Conservation (phyloP, 345 rosid genomes). For the Bruguiera sexangula region DNA sequence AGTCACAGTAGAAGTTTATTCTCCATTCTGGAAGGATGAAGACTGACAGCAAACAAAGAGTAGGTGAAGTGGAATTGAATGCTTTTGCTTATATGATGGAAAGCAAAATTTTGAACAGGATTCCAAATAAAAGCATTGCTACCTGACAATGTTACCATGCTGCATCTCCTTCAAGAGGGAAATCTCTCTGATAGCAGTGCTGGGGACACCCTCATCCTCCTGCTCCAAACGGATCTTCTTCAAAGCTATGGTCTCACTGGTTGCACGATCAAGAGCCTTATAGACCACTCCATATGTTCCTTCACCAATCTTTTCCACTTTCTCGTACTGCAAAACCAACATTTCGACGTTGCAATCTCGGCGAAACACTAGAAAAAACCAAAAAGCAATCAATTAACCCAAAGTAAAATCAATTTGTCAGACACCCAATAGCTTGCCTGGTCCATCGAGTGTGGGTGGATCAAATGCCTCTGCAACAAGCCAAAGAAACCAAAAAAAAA, state of each 20-base stretch:
- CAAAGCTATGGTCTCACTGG: slow-evolving; percentile 88
- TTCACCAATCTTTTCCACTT: slow-evolving; percentile 98
- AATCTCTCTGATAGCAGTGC: slow-evolving; percentile 95
- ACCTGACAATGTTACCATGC: slow-evolving; percentile 95
- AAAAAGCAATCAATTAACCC: neutral
- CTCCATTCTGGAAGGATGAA: no score
- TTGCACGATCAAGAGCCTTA: slow-evolving; percentile 80
- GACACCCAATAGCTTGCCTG: no score
- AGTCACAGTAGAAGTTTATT: no score
- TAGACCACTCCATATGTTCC: slow-evolving; percentile 98
- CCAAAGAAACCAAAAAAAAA: no score
- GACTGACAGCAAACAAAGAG: no score
- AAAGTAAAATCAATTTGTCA: no score
- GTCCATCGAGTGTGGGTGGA: no score
- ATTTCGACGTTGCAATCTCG: neutral
- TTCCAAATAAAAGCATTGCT: no score
- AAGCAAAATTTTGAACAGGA: neutral
- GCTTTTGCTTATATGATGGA: neutral
- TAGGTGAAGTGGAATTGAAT: no score
- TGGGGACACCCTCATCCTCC: slow-evolving; percentile 99
- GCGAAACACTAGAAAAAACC: neutral
- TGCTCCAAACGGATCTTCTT: slow-evolving; percentile 96
- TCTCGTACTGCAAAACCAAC: slow-evolving; percentile 61
- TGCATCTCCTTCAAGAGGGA: slow-evolving; percentile 98
- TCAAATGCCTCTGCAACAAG: no score